Evolutionary conservation across 208 protist genomes (phyloP).

Genomic region (Balamuthia mandrillaris): DNA sequence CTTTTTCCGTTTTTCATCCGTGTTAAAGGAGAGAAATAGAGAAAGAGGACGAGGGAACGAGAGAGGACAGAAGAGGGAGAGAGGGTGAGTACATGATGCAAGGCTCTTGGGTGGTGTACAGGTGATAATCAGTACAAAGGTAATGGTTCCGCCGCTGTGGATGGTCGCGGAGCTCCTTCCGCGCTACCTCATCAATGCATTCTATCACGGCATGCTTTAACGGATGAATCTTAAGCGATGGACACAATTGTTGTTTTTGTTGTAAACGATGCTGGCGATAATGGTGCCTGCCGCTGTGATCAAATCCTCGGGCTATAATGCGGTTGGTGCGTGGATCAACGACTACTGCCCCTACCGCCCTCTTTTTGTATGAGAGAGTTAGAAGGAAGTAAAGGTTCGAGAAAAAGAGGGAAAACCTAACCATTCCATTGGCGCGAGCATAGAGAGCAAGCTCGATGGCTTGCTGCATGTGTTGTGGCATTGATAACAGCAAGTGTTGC

Average conservation of each 20-base stretch:
- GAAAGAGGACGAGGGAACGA: background rate
- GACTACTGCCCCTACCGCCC: conserved; percentile 9
- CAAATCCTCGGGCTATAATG: background rate
- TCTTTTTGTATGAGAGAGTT: background rate
- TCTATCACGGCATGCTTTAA: conserved; percentile 20
- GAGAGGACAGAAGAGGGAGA: background rate
- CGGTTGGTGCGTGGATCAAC: background rate
- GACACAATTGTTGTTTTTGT: background rate
- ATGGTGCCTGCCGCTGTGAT: background rate
- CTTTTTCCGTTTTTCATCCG: background rate
- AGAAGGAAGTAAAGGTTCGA: background rate
- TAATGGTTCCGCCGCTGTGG: background rate
- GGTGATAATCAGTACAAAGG: conserved; percentile 10
- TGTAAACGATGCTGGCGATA: background rate
- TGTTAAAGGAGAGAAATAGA: background rate
- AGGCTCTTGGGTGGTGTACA: conserved; percentile 21
- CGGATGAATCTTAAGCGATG: background rate
- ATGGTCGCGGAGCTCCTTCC: background rate
- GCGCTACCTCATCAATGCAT: background rate
- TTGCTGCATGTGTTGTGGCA: background rate
- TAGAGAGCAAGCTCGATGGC: background rate
- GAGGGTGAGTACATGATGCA: conserved; percentile 23
- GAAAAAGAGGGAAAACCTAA: background rate
- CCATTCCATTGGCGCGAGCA: background rate
- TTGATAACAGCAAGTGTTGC: background rate